phyloP scores from a whole-genome alignment of 352 stramenopile genomes.

The Bremia lactucae region DNA sequence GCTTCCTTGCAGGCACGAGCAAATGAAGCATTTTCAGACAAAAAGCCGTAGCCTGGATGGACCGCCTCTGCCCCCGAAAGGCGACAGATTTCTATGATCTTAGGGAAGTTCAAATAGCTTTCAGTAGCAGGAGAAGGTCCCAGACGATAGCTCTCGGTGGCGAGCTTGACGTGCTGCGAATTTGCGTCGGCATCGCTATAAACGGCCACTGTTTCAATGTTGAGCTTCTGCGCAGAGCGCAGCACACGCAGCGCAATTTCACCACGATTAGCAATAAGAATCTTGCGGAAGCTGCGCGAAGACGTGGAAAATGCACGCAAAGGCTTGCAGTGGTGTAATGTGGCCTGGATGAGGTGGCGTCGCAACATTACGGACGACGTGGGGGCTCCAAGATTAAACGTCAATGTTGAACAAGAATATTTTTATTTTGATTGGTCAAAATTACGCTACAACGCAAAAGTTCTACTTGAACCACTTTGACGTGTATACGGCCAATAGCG shows the following conservation, averaged over 20 bases:
- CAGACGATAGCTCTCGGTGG: constrained; percentile 59
- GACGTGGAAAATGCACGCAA: constrained; percentile 13
- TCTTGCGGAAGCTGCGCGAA: constrained; percentile 71
- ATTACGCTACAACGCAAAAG: no score
- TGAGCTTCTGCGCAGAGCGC: constrained; percentile 73
- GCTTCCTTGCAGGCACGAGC: constrained; percentile 49
- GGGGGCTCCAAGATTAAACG: no score
- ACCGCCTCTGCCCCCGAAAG: constrained; percentile 64
- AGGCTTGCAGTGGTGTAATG: constrained; percentile 1
- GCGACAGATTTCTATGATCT: constrained; percentile 66
- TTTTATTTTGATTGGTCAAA: no score
- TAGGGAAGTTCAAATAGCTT: constrained; percentile 69
- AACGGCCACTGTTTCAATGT: constrained; percentile 86
- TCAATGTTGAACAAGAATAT: no score
- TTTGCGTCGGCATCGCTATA: constrained; percentile 84
- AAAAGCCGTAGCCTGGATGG: constrained; percentile 87
- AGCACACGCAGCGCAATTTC: constrained; percentile 86
- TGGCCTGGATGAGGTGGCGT: constrained; percentile 1
- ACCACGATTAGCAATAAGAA: constrained; percentile 86
- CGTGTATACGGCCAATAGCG: constrained; percentile 35
- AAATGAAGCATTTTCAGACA: constrained; percentile 85
- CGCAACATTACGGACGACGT: constrained; percentile 17
- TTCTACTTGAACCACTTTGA: constrained; percentile 28
- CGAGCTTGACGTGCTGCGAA: constrained; percentile 64
- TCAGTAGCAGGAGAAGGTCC: constrained; percentile 55